Conservation (phyloP, 176 grass and related monocot genomes). For the Carex myosuroides region DNA sequence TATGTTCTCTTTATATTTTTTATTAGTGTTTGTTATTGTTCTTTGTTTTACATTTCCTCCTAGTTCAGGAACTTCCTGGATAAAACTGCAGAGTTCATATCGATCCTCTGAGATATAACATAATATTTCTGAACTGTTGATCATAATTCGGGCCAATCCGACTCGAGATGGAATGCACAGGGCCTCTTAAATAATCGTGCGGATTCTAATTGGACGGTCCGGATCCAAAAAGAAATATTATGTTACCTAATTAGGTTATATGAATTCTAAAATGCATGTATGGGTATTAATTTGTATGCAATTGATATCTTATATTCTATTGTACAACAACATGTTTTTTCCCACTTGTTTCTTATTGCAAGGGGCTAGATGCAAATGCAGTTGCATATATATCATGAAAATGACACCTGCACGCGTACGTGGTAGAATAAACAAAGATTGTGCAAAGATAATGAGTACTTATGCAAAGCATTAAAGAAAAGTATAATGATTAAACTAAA, state of each 20-base stretch:
- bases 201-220: too few relatives aligned
- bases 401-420: slow-evolving; percentile 13
- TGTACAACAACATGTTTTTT: neutral
- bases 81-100: neutral
- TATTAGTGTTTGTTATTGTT: neutral
- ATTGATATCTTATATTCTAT: neutral
- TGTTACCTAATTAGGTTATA: too few relatives aligned
- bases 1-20: neutral
- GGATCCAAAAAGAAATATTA: too few relatives aligned
- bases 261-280: too few relatives aligned
- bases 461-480: slow-evolving; percentile 4
- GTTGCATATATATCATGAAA: slow-evolving; percentile 7
- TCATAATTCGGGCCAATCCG: too few relatives aligned
- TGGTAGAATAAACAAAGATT: slow-evolving; percentile 2
- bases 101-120: too few relatives aligned
- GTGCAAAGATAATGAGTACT: neutral
- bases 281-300: neutral
- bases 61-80: neutral
- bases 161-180: too few relatives aligned
- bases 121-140: too few relatives aligned
- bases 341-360: neutral
- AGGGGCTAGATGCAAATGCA: neutral
- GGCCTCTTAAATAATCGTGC: too few relatives aligned
- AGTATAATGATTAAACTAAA: neutral
- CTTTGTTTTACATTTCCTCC: neutral